Percentiles rank a stretch among this genome's conserved stretches.
Evolutionary conservation across 352 stramenopile species (phyloP).

Genomic region (Pythium diclinum): DNA sequence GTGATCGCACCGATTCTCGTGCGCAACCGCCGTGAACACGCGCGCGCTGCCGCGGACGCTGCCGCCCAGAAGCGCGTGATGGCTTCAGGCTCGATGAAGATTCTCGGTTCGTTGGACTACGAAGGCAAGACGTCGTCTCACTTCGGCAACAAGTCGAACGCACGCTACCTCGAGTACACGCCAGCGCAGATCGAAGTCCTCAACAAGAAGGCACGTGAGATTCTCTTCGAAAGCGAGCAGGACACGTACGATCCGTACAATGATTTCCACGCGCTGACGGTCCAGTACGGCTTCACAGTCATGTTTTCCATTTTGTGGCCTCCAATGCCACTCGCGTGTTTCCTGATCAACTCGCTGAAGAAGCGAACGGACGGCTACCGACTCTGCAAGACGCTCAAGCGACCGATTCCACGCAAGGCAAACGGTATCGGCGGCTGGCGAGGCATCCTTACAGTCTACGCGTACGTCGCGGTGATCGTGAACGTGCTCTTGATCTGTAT

Average conservation of each 20-base stretch:
- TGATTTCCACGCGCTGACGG: slow-evolving; percentile 39
- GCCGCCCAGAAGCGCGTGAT: slow-evolving; percentile 66
- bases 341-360: slow-evolving; percentile 44
- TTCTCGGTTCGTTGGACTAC: slow-evolving; percentile 77
- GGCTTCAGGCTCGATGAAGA: slow-evolving; percentile 75
- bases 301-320: slow-evolving; percentile 53
- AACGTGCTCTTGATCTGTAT: slow-evolving; percentile 41
- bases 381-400: slow-evolving; percentile 39
- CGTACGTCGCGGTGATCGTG: slow-evolving; percentile 38
- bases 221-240: slow-evolving; percentile 44
- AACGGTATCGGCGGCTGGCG: slow-evolving; percentile 44
- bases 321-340: slow-evolving; percentile 39
- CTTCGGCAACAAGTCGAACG: slow-evolving; percentile 52
- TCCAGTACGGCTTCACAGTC: slow-evolving; percentile 44
- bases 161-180: slow-evolving; percentile 32
- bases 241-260: slow-evolving; percentile 48
- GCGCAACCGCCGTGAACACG: slow-evolving; percentile 59
- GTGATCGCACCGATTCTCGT: slow-evolving; percentile 67
- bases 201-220: slow-evolving; percentile 35
- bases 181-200: slow-evolving; percentile 32
- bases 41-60: slow-evolving; percentile 54
- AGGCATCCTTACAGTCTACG: slow-evolving; percentile 34
- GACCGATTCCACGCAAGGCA: slow-evolving; percentile 37
- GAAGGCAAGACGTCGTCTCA: slow-evolving; percentile 66
- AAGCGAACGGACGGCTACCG: slow-evolving; percentile 37